These are phyloP conservation scores for Mycena leptocephala DNA, from an alignment of 768 basidiomycete genomes.

Conservation along the genomic window DNA sequence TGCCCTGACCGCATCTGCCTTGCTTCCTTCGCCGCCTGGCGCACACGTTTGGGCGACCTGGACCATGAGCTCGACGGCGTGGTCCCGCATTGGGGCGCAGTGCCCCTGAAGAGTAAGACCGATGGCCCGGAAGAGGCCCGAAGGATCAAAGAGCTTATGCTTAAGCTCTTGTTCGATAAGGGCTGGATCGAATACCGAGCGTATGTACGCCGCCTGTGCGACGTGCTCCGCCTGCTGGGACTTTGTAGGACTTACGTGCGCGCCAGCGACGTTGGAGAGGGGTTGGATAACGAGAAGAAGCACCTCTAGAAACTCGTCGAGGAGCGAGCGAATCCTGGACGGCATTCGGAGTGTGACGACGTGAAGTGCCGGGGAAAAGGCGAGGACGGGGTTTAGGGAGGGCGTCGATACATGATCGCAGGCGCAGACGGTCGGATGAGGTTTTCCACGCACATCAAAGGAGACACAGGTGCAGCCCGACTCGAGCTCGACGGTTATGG, in stretches of 20 bases:
- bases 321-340: constrained; percentile 79
- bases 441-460: constrained; percentile 73
- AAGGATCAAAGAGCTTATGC: constrained; percentile 84
- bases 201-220: constrained; percentile 78
- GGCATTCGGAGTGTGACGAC: constrained; percentile 78
- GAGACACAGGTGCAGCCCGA: constrained; percentile 90
- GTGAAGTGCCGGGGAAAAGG: constrained; percentile 59
- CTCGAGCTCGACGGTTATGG: constrained; percentile 84
- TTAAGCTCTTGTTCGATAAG: constrained; percentile 88
- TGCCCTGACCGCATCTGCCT: constrained; percentile 79
- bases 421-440: constrained; percentile 71
- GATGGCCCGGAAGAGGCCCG: constrained; percentile 83
- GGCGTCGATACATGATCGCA: constrained; percentile 63
- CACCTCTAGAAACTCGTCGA: constrained; percentile 86
- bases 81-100: constrained; percentile 95
- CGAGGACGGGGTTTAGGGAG: constrained; percentile 58
- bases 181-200: constrained; percentile 85
- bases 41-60: constrained; percentile 73
- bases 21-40: constrained; percentile 68
- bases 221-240: constrained; percentile 75
- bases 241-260: constrained; percentile 72
- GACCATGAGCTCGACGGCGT: constrained; percentile 88
- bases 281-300: constrained; percentile 90
- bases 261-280: constrained; percentile 72
- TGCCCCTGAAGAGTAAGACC: constrained; percentile 90